Base-by-base conservation (phyloP, 2,329 filamentous ascomycete genomes). In the Xylariaceae sp. region DNA sequence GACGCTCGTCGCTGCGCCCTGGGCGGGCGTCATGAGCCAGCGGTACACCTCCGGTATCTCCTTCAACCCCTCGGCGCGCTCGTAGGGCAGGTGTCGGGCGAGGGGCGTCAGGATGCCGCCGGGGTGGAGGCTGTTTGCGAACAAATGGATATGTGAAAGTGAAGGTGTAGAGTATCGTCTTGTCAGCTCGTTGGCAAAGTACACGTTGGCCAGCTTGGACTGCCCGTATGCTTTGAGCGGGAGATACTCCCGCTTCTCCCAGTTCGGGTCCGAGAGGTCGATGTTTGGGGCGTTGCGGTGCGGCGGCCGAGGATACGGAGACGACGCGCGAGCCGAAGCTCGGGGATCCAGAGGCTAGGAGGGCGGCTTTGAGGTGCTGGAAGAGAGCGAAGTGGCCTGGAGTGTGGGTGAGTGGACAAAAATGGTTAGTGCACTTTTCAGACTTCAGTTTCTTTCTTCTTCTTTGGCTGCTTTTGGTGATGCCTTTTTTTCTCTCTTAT, bases 171-270 rank as follows among this genome's bases (percentile, higher is more conserved):
- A n/a, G 45, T 72, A 76, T 0, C 61, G 62, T 1, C 71, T 62
- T 21, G 76, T 71, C 17, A 76, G 61, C 40, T 73, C 63, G 42
- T 69, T 73, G 3, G 71, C 66, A 36, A 70, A 66, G 46, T 64
- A 70, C 13, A 75, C 63, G 41, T 70, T 73, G 9, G 73, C 71
- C 0, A 64, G 62, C 47, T 78, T 78, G 34, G 62, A 59, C 46
- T 72, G 66, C 0, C 60, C 66, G 41, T 78, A 78, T 1, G 67
- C 59, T 1, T 39, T 27, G 39, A 52, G 60, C 0, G 59, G 59
- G 3, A 62, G 33, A 42, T 73, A 70, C 5, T 43, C 51, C 9
- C 21, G 38, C 4, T 53, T 46, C 15, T 59, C 50, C 27, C 65
- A 61, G 43, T 66, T 61, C 45, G 64, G 60, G 50, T 27, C 34